phyloP scores from a whole-genome alignment of 2,329 filamentous ascomycete species.

The Spiromastix sp. region DNA sequence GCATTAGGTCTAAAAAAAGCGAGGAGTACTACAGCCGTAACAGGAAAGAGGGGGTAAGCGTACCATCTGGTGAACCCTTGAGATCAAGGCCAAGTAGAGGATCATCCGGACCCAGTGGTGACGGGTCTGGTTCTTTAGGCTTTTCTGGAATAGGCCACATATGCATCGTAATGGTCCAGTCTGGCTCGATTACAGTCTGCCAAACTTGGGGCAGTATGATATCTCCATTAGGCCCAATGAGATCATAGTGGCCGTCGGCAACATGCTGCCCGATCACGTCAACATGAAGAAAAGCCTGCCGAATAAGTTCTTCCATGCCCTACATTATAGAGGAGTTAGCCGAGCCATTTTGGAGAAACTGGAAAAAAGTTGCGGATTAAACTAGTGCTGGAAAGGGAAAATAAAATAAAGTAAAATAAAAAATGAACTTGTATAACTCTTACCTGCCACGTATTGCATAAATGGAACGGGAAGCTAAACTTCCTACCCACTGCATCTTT shows the following conservation, averaged over 20 bases:
- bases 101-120: slow-evolving; percentile 16
- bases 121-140: slow-evolving; percentile 31
- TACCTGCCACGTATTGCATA: slow-evolving; percentile 78
- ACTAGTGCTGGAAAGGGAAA: slow-evolving; percentile 14
- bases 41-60: slow-evolving; percentile 8
- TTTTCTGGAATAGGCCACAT: slow-evolving; percentile 53
- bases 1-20: slow-evolving; percentile 11
- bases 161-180: slow-evolving; percentile 61
- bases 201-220: slow-evolving; percentile 74
- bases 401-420: neutral
- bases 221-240: slow-evolving; percentile 68
- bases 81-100: slow-evolving; percentile 8
- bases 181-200: slow-evolving; percentile 71
- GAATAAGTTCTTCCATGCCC: slow-evolving; percentile 81
- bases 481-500: slow-evolving; percentile 87
- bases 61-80: slow-evolving; percentile 16
- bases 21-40: slow-evolving; percentile 4
- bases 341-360: neutral
- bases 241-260: slow-evolving; percentile 67
- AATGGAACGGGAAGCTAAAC: slow-evolving; percentile 80
- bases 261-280: slow-evolving; percentile 68
- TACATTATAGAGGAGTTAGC: slow-evolving; percentile 23
- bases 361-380: neutral
- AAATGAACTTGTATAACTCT: slow-evolving; percentile 23
- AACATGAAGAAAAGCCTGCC: slow-evolving; percentile 71